Percentiles rank a stretch among this genome's conserved stretches.
Conservation (phyloP, 305 asterid genomes). For the Petunia hybrid region DNA sequence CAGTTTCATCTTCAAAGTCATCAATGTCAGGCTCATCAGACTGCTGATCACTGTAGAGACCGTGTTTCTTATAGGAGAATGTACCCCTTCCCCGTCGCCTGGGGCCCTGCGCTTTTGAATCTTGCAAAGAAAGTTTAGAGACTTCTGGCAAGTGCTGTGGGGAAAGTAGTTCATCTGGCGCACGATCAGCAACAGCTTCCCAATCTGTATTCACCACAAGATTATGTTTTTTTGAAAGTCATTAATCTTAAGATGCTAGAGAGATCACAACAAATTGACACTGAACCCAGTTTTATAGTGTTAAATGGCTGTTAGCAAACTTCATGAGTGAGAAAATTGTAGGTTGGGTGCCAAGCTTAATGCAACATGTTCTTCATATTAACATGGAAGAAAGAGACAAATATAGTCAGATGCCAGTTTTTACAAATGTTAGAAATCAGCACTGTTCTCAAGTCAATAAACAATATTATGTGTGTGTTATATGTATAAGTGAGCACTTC, state of each 20-base stretch:
- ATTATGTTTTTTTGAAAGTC: not conserved
- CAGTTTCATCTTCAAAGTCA: constrained; percentile 51
- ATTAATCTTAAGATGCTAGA: not conserved
- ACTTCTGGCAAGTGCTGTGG: constrained; percentile 58
- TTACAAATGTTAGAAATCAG: not conserved
- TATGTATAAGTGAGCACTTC: not conserved
- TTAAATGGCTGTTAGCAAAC: not conserved
- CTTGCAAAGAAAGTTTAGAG: constrained; percentile 66
- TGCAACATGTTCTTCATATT: not conserved
- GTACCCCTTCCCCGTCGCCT: constrained; percentile 93
- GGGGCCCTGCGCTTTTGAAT: constrained; percentile 52
- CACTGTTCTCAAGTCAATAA: not conserved
- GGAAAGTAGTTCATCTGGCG: constrained; percentile 79
- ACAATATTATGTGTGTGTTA: constrained; percentile 2
- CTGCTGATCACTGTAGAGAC: constrained; percentile 79
- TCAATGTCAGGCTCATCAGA: constrained; percentile 50
- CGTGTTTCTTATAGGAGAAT: constrained; percentile 65
- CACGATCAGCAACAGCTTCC: constrained; percentile 87
- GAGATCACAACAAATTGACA: not conserved
- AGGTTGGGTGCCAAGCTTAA: not conserved
- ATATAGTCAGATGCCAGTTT: not conserved
- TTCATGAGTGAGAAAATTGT: not conserved
- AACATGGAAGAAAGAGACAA: not conserved
- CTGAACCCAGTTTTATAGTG: constrained; percentile 8
- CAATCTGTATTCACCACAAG: constrained; percentile 60